Evolutionary conservation across 2,329 filamentous ascomycete species (phyloP).

Genomic region (Mycosphaerella arachidis): DNA sequence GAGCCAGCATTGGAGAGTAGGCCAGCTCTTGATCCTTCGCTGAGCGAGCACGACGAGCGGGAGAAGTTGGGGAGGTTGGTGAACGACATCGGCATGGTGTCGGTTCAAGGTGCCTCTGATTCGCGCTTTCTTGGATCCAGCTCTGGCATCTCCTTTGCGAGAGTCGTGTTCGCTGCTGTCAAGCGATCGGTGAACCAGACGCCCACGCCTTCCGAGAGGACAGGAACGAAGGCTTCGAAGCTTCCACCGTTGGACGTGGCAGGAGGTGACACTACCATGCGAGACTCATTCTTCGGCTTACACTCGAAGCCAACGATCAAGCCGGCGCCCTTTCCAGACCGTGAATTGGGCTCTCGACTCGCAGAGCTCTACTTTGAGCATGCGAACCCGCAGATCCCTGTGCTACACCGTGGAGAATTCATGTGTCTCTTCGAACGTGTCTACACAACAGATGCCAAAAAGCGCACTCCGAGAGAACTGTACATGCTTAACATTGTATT

Average conservation of each 20-base stretch:
- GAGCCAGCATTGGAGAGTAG: not conserved
- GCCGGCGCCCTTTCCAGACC: slow-evolving; percentile 77
- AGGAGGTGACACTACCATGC: slow-evolving; percentile 71
- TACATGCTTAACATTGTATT: slow-evolving; percentile 97
- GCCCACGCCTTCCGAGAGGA: slow-evolving; percentile 59
- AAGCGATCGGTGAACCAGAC: slow-evolving; percentile 63
- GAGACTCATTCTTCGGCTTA: slow-evolving; percentile 95
- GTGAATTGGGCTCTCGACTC: slow-evolving; percentile 66
- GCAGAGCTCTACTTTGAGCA: slow-evolving; percentile 89
- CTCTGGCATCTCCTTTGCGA: slow-evolving; percentile 88
- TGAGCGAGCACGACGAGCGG: slow-evolving; percentile 50
- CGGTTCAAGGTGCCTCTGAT: slow-evolving; percentile 68
- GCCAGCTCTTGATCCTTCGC: slow-evolving; percentile 24
- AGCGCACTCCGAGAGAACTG: slow-evolving; percentile 71
- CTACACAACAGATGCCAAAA: slow-evolving; percentile 64
- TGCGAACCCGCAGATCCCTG: slow-evolving; percentile 91
- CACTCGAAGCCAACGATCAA: slow-evolving; percentile 86
- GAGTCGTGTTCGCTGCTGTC: slow-evolving; percentile 89
- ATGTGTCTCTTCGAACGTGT: slow-evolving; percentile 81
- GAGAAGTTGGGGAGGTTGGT: slow-evolving; percentile 63
- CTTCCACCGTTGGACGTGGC: slow-evolving; percentile 46
- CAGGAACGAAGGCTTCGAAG: slow-evolving; percentile 51
- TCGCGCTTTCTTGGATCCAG: slow-evolving; percentile 77
- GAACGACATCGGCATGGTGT: slow-evolving; percentile 68
- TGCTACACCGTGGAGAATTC: slow-evolving; percentile 84